Percentiles rank a stretch among this genome's conserved stretches.
phyloP scores from a whole-genome alignment of 768 basidiomycete genomes.

The Auricularia heimuer region DNA sequence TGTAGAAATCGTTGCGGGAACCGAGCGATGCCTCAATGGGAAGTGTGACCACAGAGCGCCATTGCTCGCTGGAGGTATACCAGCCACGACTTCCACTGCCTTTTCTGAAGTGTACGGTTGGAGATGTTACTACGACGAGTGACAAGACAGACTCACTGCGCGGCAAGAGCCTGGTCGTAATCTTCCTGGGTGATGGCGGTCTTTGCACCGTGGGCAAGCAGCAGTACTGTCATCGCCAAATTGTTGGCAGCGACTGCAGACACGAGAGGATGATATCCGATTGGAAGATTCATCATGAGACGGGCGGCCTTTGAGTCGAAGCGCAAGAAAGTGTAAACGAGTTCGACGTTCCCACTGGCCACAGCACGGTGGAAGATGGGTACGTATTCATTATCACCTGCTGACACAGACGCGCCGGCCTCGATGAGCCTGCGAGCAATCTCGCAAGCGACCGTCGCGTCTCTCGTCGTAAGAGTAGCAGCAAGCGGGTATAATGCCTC shows the following conservation, averaged over 20 bases:
- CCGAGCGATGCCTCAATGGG: constrained; percentile 21
- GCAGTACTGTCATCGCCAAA: constrained; percentile 18
- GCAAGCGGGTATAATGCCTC: constrained; percentile 20
- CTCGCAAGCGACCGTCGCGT: constrained; percentile 14
- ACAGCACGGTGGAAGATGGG: constrained; percentile 25
- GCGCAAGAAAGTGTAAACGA: constrained; percentile 18
- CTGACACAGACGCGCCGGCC: constrained; percentile 19
- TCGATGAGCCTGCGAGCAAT: constrained; percentile 21
- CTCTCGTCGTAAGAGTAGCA: constrained; percentile 17
- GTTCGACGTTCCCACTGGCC: constrained; percentile 12
- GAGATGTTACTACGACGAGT: no score
- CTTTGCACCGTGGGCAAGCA: constrained; percentile 23
- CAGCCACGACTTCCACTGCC: neutral
- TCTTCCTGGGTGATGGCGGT: constrained; percentile 17
- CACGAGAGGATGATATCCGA: constrained; percentile 19
- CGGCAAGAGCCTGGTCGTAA: constrained; percentile 14
- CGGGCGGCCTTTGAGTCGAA: constrained; percentile 21
- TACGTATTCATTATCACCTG: constrained; percentile 19
- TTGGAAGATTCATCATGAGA: constrained; percentile 19
- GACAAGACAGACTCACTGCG: constrained; percentile 11
- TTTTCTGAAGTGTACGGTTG: neutral
- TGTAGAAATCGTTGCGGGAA: constrained; percentile 16
- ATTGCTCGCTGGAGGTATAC: neutral
- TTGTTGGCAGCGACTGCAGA: constrained; percentile 17
- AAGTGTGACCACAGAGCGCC: neutral